Conservation (phyloP, 2,329 filamentous ascomycete genomes). For the Microcera coccophila region DNA sequence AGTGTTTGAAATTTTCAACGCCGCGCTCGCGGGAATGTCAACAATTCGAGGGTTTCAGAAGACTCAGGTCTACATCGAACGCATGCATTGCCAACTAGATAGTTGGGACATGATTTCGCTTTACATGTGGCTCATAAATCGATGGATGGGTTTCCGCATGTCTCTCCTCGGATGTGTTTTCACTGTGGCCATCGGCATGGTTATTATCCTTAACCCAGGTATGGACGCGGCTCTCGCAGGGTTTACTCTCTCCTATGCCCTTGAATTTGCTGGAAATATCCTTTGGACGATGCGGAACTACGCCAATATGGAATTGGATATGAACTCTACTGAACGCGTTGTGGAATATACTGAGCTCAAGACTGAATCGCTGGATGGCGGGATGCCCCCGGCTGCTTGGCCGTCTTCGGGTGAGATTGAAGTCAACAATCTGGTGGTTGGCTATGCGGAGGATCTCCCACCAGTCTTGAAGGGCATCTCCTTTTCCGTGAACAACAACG, state of each 20-base stretch:
- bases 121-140: conserved; percentile 68
- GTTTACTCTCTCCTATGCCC: conserved; percentile 69
- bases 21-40: conserved; percentile 65
- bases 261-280: conserved; percentile 63
- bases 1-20: conserved; percentile 75
- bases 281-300: conserved; percentile 66
- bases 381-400: conserved; percentile 66
- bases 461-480: conserved; percentile 66
- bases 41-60: conserved; percentile 76
- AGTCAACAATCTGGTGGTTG: conserved; percentile 67
- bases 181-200: conserved; percentile 58
- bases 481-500: conserved; percentile 62
- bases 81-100: conserved; percentile 69
- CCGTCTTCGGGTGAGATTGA: conserved; percentile 69
- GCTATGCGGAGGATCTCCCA: conserved; percentile 67
- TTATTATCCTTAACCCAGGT: conserved; percentile 57
- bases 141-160: conserved; percentile 75
- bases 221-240: conserved; percentile 70
- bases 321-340: conserved; percentile 74
- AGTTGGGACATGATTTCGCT: conserved; percentile 62
- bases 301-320: conserved; percentile 68
- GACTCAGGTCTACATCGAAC: conserved; percentile 59
- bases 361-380: conserved; percentile 62
- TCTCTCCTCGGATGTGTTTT: conserved; percentile 66
- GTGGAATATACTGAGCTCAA: conserved; percentile 68